These are phyloP conservation scores for Mucor plumbeus DNA, from an alignment of 371 early-diverging fungal species.

Conservation along the genomic window DNA sequence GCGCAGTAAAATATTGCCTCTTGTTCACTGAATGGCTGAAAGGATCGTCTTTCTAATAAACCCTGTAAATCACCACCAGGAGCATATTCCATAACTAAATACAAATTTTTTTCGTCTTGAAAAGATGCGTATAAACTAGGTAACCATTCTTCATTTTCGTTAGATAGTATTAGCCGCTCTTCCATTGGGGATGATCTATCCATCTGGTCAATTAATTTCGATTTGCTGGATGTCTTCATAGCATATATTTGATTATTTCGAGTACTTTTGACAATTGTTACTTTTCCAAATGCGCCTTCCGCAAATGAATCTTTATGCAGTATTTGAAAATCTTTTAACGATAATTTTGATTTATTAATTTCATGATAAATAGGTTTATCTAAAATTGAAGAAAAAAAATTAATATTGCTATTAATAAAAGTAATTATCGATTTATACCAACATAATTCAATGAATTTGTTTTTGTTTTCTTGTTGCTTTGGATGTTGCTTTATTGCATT, in stretches of 20 bases:
- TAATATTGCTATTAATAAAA: too few species aligned
- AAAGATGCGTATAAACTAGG: slow-evolving; percentile 87
- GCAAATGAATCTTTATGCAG: slow-evolving; percentile 28
- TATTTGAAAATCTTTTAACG: slow-evolving; percentile 29
- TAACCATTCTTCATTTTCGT: slow-evolving; percentile 82
- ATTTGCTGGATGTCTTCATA: slow-evolving; percentile 94
- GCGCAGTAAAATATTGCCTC: slow-evolving; percentile 96
- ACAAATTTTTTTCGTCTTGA: slow-evolving; percentile 87
- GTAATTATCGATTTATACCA: neutral
- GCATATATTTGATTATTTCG: slow-evolving; percentile 81
- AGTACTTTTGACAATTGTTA: slow-evolving; percentile 68
- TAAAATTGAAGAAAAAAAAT: neutral
- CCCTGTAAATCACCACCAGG: slow-evolving; percentile 97
- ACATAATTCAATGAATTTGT: slow-evolving; percentile 30
- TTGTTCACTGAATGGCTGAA: slow-evolving; percentile 74
- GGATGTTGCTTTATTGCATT: slow-evolving; percentile 14
- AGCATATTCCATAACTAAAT: slow-evolving; percentile 96
- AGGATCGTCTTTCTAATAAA: slow-evolving; percentile 84
- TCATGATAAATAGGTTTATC: slow-evolving; percentile 30
- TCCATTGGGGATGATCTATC: slow-evolving; percentile 93
- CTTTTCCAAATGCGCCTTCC: slow-evolving; percentile 34
- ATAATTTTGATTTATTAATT: slow-evolving; percentile 17
- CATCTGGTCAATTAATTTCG: slow-evolving; percentile 79
- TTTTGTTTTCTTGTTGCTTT: slow-evolving; percentile 15
- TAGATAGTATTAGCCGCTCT: slow-evolving; percentile 83